A percentile compares a stretch with the other conserved stretches of the same genome.
phyloP scores from a whole-genome alignment of 2,329 filamentous ascomycete genomes.

The Aspergillus thermomutatus region DNA sequence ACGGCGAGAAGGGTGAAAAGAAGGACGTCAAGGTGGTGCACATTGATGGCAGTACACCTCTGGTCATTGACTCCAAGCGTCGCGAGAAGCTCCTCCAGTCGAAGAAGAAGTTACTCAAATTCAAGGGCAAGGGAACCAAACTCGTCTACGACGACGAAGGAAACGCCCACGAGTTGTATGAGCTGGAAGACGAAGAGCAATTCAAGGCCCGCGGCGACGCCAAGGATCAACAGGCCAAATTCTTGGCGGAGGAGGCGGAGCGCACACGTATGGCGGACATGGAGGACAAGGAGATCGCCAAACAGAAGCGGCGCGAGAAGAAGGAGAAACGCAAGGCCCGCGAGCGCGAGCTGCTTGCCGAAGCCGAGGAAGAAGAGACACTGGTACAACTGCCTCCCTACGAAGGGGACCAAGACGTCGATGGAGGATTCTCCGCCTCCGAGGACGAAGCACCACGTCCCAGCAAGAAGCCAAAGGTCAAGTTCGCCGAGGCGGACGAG shows the following conservation, averaged over 20 bases:
- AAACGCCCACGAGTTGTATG: constrained; percentile 78
- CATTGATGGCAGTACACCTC: constrained; percentile 63
- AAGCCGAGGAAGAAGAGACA: constrained; percentile 26
- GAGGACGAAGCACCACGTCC: constrained; percentile 27
- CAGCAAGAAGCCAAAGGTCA: constrained; percentile 42
- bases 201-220: constrained; percentile 74
- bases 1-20: constrained; percentile 25
- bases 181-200: constrained; percentile 78
- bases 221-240: constrained; percentile 70
- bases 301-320: constrained; percentile 62
- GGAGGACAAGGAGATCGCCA: constrained; percentile 76
- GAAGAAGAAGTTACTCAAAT: constrained; percentile 90
- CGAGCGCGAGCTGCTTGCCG: constrained; percentile 35
- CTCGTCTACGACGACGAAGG: constrained; percentile 92
- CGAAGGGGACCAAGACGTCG: constrained; percentile 18
- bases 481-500: constrained; percentile 28
- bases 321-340: constrained; percentile 44
- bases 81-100: constrained; percentile 92
- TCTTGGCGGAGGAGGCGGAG: constrained; percentile 71
- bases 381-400: constrained; percentile 32
- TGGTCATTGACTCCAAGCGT: constrained; percentile 90
- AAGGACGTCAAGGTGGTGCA: constrained; percentile 41
- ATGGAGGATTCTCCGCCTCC: constrained; percentile 16
- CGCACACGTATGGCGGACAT: constrained; percentile 72
- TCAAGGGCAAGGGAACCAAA: constrained; percentile 81